A percentile compares a stretch with the other conserved stretches of the same genome.
Conservation (phyloP, 257 asterid genomes). For the Gynochthodes officinalis region DNA sequence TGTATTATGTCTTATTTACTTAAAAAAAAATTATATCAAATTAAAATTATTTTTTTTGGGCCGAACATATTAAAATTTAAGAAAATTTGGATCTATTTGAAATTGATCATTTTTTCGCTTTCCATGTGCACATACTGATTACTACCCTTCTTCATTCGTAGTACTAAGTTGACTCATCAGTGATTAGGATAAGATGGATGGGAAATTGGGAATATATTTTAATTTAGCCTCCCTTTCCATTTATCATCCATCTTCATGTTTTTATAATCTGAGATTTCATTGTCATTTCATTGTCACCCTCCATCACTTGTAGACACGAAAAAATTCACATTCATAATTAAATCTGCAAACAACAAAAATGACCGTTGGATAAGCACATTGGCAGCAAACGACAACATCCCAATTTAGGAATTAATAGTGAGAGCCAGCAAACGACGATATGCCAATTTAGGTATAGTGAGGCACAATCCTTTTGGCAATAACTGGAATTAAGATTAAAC, state of each 20-base stretch:
- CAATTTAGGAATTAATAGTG: conserved; percentile 15
- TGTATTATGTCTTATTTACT: too few relatives aligned
- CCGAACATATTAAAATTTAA: too few relatives aligned
- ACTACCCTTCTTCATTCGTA: not conserved
- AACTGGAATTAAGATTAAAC: not conserved
- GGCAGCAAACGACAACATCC: not conserved
- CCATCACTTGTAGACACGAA: not conserved
- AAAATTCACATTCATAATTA: not conserved
- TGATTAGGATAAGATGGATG: too few relatives aligned
- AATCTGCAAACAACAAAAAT: not conserved
- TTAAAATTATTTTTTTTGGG: too few relatives aligned
- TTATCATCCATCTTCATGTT: not conserved
- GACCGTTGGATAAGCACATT: conserved; percentile 22
- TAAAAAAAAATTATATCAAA: too few relatives aligned
- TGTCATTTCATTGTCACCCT: not conserved
- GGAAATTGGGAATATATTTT: too few relatives aligned
- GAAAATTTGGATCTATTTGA: not conserved
- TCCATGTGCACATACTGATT: not conserved
- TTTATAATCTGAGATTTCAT: not conserved
- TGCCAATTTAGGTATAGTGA: too few relatives aligned
- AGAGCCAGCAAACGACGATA: too few relatives aligned
- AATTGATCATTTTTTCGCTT: too few relatives aligned
- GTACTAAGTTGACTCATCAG: conserved; percentile 22
- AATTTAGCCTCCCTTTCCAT: conserved; percentile 23
- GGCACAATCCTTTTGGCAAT: conserved; percentile 5